These are phyloP conservation scores for Aspergillus costaricaensis DNA, from an alignment of 2,329 filamentous ascomycete species.

Conservation along the genomic window DNA sequence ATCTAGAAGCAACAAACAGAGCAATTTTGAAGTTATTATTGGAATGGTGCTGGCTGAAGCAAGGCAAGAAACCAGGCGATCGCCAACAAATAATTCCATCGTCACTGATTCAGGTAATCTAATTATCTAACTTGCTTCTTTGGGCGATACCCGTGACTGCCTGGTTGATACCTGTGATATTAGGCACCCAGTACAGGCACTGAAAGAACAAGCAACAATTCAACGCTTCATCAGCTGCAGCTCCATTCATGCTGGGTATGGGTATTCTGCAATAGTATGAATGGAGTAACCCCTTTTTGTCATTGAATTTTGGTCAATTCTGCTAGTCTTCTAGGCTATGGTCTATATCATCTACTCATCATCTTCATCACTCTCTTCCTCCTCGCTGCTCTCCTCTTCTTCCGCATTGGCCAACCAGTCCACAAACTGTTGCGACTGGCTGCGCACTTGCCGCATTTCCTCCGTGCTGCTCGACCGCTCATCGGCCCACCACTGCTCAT, in stretches of 20 bases:
- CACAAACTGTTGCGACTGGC: slow-evolving; percentile 75
- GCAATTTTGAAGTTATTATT: no score
- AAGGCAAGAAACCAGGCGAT: not conserved
- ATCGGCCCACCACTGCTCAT: slow-evolving; percentile 86
- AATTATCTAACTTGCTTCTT: not conserved
- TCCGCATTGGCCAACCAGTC: slow-evolving; percentile 81
- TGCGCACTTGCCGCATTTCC: slow-evolving; percentile 69
- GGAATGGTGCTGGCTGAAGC: not conserved
- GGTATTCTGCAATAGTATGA: no score
- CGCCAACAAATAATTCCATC: not conserved
- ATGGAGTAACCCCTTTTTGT: not conserved
- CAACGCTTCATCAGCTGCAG: no score
- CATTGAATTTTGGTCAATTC: not conserved
- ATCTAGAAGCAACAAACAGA: no score
- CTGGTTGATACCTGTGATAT: not conserved
- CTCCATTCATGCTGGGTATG: no score
- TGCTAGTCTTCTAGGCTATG: not conserved
- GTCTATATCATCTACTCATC: slow-evolving; percentile 7
- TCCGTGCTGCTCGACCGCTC: slow-evolving; percentile 67
- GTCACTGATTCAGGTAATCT: not conserved
- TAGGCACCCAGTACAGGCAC: slow-evolving; percentile 4
- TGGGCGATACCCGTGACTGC: not conserved
- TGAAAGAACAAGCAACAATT: no score
- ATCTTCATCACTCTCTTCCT: slow-evolving; percentile 32
- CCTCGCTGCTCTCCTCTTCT: slow-evolving; percentile 63